Conservation (phyloP, 148 eudicot genomes). For the Camellia granthamiana region DNA sequence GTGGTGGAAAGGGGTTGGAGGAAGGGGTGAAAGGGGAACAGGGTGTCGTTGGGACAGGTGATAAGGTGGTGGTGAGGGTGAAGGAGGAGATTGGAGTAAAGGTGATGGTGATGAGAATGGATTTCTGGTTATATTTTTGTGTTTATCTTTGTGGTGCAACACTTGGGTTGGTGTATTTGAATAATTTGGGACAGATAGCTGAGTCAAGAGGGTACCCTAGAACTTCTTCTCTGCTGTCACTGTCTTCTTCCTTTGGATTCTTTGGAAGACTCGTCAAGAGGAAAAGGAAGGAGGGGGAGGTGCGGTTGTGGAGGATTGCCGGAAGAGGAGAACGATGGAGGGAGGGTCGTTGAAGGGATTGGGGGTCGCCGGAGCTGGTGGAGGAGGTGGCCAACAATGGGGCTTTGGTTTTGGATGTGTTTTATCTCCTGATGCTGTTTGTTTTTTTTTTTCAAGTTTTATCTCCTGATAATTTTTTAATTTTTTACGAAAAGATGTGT, state of each 20-base stretch:
- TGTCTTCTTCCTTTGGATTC: conserved; percentile 78
- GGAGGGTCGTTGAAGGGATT: no score
- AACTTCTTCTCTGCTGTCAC: conserved; percentile 64
- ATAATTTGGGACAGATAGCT: conserved; percentile 88
- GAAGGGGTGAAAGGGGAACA: background rate
- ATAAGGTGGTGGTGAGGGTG: conserved; percentile 22
- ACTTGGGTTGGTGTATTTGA: conserved; percentile 75
- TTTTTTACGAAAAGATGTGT: no score
- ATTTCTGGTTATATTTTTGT: conserved; percentile 80
- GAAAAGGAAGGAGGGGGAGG: no score
- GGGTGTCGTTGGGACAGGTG: background rate
- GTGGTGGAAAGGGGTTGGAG: background rate
- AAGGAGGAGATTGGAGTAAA: conserved; percentile 55
- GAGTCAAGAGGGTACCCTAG: conserved; percentile 68
- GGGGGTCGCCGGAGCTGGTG: no score
- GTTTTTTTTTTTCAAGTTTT: no score
- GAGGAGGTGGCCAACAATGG: no score
- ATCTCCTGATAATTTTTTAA: no score
- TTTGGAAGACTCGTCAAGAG: conserved; percentile 65
- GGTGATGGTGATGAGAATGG: conserved; percentile 57
- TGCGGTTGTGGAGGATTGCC: no score
- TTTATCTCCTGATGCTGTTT: no score
- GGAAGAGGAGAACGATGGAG: no score
- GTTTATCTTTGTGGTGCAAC: conserved; percentile 77
- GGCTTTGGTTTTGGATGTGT: no score